Conservation (phyloP, 2,329 filamentous ascomycete species). For the Fusarium solani-melongenae region DNA sequence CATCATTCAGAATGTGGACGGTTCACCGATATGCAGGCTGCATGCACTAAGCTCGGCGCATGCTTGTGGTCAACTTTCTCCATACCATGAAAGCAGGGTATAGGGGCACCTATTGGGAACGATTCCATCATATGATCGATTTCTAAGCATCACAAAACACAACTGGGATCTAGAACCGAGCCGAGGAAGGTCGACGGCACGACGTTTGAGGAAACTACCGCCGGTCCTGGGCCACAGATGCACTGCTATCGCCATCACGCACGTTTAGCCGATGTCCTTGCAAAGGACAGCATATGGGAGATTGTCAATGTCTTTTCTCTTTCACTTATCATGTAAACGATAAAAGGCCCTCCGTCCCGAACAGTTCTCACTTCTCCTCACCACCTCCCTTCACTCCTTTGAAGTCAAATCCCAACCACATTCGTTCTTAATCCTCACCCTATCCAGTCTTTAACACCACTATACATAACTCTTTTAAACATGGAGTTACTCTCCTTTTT, state of each 20-base stretch:
- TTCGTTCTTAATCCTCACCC: neutral
- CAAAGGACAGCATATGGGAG: neutral
- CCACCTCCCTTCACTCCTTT: neutral
- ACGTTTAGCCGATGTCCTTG: neutral
- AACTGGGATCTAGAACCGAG: neutral
- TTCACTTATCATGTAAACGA: neutral
- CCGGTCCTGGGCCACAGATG: neutral
- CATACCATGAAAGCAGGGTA: neutral
- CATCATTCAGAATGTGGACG: neutral
- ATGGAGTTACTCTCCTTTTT: neutral
- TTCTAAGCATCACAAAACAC: neutral
- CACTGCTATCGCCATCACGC: neutral
- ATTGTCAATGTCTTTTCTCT: neutral
- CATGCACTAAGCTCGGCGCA: neutral
- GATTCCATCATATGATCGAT: neutral
- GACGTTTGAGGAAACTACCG: neutral
- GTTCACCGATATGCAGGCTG: neutral
- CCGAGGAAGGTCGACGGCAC: neutral
- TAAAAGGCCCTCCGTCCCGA: neutral
- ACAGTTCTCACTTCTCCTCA: neutral
- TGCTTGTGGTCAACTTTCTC: neutral
- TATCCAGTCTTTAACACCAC: neutral
- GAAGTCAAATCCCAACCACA: neutral
- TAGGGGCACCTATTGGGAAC: neutral
- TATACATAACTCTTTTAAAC: neutral